phyloP scores from a whole-genome alignment of 768 basidiomycete genomes.

The Lenzites betulinus region DNA sequence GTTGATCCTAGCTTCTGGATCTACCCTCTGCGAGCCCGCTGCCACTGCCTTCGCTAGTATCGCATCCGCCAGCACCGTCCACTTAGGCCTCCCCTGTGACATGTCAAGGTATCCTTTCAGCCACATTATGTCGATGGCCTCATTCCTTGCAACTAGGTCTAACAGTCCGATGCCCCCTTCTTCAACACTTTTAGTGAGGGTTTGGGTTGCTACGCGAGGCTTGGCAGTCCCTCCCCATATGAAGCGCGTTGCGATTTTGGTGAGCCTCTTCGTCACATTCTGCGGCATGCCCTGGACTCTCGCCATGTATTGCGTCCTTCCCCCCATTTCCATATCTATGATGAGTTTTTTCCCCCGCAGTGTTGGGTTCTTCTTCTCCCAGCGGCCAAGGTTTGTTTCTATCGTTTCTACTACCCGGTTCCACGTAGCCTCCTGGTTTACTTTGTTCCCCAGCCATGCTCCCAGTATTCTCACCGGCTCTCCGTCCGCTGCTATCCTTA shows the following conservation, averaged over 20 bases:
- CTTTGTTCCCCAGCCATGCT: conserved; percentile 20
- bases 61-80: conserved; percentile 10
- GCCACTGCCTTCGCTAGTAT: neutral
- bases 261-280: neutral
- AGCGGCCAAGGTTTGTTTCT: neutral
- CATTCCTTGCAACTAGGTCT: neutral
- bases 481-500: neutral
- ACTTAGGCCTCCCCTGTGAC: neutral
- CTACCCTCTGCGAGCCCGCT: too few species aligned
- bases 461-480: conserved; percentile 11
- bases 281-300: conserved; percentile 29
- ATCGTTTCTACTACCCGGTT: neutral
- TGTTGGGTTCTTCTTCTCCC: conserved; percentile 7
- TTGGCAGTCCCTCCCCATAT: neutral
- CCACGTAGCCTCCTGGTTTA: neutral
- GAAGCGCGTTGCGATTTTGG: neutral
- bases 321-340: conserved; percentile 1
- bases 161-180: neutral
- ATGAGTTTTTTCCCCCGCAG: neutral
- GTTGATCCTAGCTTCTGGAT: too few species aligned
- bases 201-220: neutral
- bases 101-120: conserved; percentile 4
- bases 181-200: neutral
- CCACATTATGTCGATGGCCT: conserved; percentile 11
- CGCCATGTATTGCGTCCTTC: neutral